Evolutionary conservation across 371 early-diverging fungal species (phyloP).

Genomic region (Mortierella sp.): DNA sequence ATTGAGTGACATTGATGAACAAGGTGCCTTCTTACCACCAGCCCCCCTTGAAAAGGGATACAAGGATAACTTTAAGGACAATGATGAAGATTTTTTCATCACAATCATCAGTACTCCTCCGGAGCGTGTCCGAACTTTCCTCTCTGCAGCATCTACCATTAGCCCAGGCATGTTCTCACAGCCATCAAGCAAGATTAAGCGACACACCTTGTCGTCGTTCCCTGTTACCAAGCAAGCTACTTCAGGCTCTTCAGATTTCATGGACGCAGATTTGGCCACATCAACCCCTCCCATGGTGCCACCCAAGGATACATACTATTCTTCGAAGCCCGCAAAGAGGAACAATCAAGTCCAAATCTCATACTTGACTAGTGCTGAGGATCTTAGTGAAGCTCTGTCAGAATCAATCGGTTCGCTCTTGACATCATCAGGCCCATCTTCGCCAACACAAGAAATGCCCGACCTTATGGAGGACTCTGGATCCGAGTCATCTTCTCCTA

Average conservation of each 20-base stretch:
- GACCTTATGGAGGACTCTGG: constrained; percentile 43
- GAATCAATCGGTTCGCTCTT: constrained; percentile 41
- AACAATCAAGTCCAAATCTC: constrained; percentile 29
- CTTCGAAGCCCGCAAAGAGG: constrained; percentile 9
- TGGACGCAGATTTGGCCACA: constrained; percentile 10
- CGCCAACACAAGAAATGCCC: constrained; percentile 38
- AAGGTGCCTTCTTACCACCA: constrained; percentile 39
- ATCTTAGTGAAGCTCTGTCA: constrained; percentile 38
- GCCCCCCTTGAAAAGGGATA: constrained; percentile 42
- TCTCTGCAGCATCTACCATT: constrained; percentile 41
- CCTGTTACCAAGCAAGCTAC: not conserved
- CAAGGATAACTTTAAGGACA: constrained; percentile 47
- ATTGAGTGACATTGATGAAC: constrained; percentile 30
- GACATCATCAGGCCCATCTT: constrained; percentile 14
- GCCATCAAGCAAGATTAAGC: constrained; percentile 45
- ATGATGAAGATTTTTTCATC: constrained; percentile 38
- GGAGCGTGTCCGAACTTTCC: constrained; percentile 41
- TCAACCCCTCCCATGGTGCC: constrained; percentile 17
- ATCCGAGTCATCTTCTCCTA: constrained; percentile 33
- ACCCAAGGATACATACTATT: constrained; percentile 28
- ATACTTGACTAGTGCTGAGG: constrained; percentile 23
- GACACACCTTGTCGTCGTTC: constrained; percentile 31
- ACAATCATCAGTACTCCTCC: constrained; percentile 46
- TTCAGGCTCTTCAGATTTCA: not conserved
- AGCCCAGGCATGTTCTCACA: constrained; percentile 48